Evolutionary conservation across 306 rosid genomes (phyloP).

Genomic region (Senna siamea): DNA sequence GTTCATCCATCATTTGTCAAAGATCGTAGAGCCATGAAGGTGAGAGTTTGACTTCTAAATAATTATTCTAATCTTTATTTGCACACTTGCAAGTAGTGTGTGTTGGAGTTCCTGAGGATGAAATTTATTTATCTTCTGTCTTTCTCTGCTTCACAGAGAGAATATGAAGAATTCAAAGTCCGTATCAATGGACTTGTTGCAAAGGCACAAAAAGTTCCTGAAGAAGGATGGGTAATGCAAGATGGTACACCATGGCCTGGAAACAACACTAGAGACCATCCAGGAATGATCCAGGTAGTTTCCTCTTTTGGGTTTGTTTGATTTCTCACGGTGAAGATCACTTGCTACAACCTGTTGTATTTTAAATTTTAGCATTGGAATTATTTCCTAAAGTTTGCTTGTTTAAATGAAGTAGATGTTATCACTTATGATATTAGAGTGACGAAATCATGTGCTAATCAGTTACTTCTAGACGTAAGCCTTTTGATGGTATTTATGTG

Average conservation of each 20-base stretch:
- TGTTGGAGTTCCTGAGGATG: background rate
- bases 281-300: conserved; percentile 93
- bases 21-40: conserved; percentile 96
- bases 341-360: conserved; percentile 25
- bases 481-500: conserved; percentile 10
- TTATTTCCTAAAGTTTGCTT: conserved; percentile 10
- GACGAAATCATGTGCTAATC: background rate
- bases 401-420: conserved; percentile 24
- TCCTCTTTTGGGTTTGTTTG: conserved; percentile 31
- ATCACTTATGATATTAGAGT: background rate
- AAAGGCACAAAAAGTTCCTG: conserved; percentile 79
- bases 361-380: conserved; percentile 8
- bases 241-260: conserved; percentile 99
- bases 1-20: conserved; percentile 88
- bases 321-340: conserved; percentile 18
- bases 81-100: background rate
- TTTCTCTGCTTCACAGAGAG: conserved; percentile 61
- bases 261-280: conserved; percentile 93
- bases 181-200: conserved; percentile 80
- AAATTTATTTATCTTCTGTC: conserved; percentile 13
- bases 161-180: conserved; percentile 86
- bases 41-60: conserved; percentile 36
- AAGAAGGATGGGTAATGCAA: conserved; percentile 97
- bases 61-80: background rate
- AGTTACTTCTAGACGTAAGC: background rate